Base-by-base conservation (phyloP, 2,329 filamentous ascomycete species). In the Ophioceras dolichostomum region DNA sequence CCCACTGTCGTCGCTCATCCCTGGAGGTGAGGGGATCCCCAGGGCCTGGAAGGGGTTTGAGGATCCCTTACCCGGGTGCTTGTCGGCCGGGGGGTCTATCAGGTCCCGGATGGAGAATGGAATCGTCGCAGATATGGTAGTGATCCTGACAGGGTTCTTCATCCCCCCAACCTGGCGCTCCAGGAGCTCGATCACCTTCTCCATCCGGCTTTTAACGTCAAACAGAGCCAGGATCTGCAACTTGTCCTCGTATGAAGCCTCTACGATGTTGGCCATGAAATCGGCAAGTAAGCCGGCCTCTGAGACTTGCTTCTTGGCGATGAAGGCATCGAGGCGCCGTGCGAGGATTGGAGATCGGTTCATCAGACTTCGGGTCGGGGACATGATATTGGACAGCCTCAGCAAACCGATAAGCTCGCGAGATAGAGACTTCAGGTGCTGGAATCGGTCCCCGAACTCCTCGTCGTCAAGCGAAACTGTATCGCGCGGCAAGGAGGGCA, bases 221-320 rank as follows among this genome's bases (percentile, higher is more conserved):
- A 93, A 60, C 1, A 87, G 78, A n/a, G 85, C 76, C 26, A 98
- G 66, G 13, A 98, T 75, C 39, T 83, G 76, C 38, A 98, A 68
- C 58, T 94, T 95, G 54, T 98, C 91, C 56, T 94, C 86, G 45
- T 93, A 83, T 9, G 77, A 82, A 36, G 83, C 79, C 44, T 94
- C 86, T 3, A 94, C 75, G 18, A 96, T 73, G 53, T 94, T 94
- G 28, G 86, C 81, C 86, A 98, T 95, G 55, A 96, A 96, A 56
- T 98, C 91, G 6, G 91, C 89, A 9, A 98, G 68, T 8, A 77
- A 65, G 2, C 89, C 89, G 2, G 88, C 88, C 47, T 96, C 87
- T 30, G 75, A 68, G 36, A 91, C 57, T 41, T 86, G 79, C 54
- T 91, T 93, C 55, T 81, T 78, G 22, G 78, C 71, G 45, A 98